Conservation (phyloP, 768 basidiomycete genomes). For the Suillus clintonianus region DNA sequence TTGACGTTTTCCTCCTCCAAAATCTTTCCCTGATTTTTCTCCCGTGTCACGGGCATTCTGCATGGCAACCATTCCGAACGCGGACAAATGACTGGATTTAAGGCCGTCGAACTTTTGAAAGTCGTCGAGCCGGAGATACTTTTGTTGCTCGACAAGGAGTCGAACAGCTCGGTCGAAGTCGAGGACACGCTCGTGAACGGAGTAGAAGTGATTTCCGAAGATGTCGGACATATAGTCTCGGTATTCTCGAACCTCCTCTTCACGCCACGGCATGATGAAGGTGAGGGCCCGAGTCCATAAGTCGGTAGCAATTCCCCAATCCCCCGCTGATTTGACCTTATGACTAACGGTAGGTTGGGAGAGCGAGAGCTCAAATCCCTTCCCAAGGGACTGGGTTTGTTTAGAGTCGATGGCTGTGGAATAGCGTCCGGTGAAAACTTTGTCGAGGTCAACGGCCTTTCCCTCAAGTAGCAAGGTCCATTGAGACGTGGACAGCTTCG, state of each 20-base stretch:
- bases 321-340: not conserved
- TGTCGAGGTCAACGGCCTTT: not conserved
- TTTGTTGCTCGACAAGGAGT: not conserved
- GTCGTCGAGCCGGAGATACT: not conserved
- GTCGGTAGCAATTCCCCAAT: not conserved
- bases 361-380: not conserved
- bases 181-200: not conserved
- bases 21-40: too few species aligned
- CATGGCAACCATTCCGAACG: not conserved
- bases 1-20: not conserved
- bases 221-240: not conserved
- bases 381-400: not conserved
- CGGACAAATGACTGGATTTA: not conserved
- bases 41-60: too few species aligned
- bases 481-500: not conserved
- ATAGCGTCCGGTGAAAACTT: not conserved
- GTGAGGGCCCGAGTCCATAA: not conserved
- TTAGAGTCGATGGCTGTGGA: not conserved
- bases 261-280: not conserved
- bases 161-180: not conserved
- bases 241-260: not conserved
- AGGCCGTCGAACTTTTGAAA: not conserved
- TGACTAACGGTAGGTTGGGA: too few species aligned
- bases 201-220: not conserved
- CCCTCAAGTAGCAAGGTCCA: not conserved